These are phyloP conservation scores for Lipomyces yamadae DNA, from an alignment of 805 yeast species.

Conservation along the genomic window DNA sequence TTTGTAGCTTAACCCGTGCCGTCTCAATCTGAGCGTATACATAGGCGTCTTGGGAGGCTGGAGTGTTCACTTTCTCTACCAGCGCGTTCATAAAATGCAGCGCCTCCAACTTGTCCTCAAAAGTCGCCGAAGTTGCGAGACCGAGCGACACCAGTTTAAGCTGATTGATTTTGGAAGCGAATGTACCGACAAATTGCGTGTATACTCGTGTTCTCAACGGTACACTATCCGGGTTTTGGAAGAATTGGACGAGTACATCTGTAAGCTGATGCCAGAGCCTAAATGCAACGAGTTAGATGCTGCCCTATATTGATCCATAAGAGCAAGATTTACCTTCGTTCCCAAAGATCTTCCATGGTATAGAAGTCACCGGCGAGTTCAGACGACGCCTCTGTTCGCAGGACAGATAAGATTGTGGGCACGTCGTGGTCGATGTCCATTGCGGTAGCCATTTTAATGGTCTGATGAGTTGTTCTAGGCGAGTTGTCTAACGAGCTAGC, in stretches of 20 bases:
- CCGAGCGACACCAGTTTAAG: constrained; percentile 78
- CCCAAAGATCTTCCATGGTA: constrained; percentile 81
- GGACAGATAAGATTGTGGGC: constrained; percentile 58
- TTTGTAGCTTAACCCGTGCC: constrained; percentile 68
- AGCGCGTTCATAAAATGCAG: constrained; percentile 55
- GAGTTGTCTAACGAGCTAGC: background rate
- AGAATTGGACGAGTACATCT: constrained; percentile 64
- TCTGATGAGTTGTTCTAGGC: background rate
- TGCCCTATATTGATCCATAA: background rate
- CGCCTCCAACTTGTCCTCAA: constrained; percentile 53
- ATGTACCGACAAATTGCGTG: constrained; percentile 68
- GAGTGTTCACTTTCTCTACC: constrained; percentile 53
- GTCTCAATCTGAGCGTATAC: constrained; percentile 69
- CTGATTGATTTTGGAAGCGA: constrained; percentile 74
- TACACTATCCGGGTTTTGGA: constrained; percentile 56
- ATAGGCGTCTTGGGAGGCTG: constrained; percentile 57
- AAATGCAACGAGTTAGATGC: background rate
- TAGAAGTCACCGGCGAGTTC: constrained; percentile 66
- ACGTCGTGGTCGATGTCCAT: constrained; percentile 47
- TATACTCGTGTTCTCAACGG: constrained; percentile 68
- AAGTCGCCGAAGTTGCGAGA: constrained; percentile 56
- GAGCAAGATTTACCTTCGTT: constrained; percentile 57
- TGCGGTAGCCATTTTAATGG: constrained; percentile 24
- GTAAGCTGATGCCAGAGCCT: constrained; percentile 92
- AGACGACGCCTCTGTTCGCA: constrained; percentile 69